Evolutionary conservation across 495 filamentous ascomycete genomes (phyloP), one percentile per base, ranked within the genome.

Genomic region (Aspergillus steynii): DNA sequence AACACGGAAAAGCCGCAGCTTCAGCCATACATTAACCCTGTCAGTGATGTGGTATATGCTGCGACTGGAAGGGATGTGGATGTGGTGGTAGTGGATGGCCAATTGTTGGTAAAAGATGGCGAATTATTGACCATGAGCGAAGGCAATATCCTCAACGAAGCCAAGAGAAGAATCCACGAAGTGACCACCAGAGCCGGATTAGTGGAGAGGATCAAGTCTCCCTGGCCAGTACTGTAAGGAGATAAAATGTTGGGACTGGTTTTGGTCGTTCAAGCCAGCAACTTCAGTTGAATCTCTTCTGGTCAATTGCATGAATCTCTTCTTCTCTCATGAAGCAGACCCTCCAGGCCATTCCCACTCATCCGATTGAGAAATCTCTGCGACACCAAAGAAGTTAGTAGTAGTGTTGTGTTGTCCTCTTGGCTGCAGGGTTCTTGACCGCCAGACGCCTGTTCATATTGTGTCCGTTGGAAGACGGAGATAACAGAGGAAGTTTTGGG

Each of bases 51-150:
- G 5, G 80, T 83, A 0, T 80, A 83, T 67, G 73, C 74, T 27
- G 77, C 72, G 6, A 81, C 80, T 2, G 80, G 79, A 8, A 64
- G 76, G 7, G 80, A 83, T 71, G 80, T 83, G 7, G 74, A 78
- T 58, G 57, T 79, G 8, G 77, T 80, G 1, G 76, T 83, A 34
- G 77, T 82, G 5, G 75, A 83, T 65, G 80, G 79, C 5, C 70
- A 74, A 61, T 58, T 75, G 27, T 62, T 82, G 29, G 79, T 83
- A 4, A 58, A 69, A 53, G 62, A 69, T 47, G 79, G 80, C 6
- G 59, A 61, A 48, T 51, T 75, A 28, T 25, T 72, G 56, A 75
- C 67, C 15, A 76, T 72, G 69, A 56, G 73, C 42, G 75, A 77
- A 60, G 25, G 50, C 25, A 71, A 77, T 51, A 70, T 76, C 58